These are phyloP conservation scores for Sarocladium oryzae DNA, from an alignment of 2,329 filamentous ascomycete genomes.

Conservation along the genomic window DNA sequence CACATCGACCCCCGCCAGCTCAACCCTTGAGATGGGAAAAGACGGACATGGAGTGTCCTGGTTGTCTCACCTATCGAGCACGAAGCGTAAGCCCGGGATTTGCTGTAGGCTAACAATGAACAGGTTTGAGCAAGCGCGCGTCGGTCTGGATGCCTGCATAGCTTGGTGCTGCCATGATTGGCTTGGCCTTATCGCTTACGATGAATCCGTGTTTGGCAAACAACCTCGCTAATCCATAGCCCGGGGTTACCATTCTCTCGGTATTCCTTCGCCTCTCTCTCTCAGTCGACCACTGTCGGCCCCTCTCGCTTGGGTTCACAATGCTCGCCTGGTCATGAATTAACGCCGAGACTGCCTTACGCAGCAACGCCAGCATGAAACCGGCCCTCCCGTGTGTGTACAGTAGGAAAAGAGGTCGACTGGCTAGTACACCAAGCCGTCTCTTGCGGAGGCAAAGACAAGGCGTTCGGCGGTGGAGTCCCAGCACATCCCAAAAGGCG, in stretches of 20 bases:
- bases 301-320: not conserved
- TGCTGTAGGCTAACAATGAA: slow-evolving; percentile 5
- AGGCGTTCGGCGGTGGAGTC: not conserved
- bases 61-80: slow-evolving; percentile 2
- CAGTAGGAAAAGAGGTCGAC: too few species aligned
- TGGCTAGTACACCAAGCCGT: not conserved
- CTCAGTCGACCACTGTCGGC: not conserved
- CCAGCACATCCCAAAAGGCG: not conserved
- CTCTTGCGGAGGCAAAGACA: slow-evolving; percentile 8
- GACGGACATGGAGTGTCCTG: slow-evolving; percentile 1
- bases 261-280: not conserved
- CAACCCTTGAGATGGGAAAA: not conserved
- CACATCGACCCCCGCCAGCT: slow-evolving; percentile 4
- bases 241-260: slow-evolving; percentile 1
- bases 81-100: not conserved
- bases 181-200: slow-evolving; percentile 2
- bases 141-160: slow-evolving; percentile 5
- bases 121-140: slow-evolving; percentile 1
- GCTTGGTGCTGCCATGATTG: not conserved
- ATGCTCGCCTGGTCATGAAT: not conserved
- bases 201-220: not conserved
- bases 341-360: not conserved
- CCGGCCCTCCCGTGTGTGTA: not conserved
- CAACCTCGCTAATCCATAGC: not conserved
- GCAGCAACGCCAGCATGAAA: not conserved